A percentile compares a stretch with the other conserved stretches of the same genome.
These are phyloP conservation scores for Fusarium devonianum DNA, from an alignment of 2,329 filamentous ascomycete species.

Conservation along the genomic window DNA sequence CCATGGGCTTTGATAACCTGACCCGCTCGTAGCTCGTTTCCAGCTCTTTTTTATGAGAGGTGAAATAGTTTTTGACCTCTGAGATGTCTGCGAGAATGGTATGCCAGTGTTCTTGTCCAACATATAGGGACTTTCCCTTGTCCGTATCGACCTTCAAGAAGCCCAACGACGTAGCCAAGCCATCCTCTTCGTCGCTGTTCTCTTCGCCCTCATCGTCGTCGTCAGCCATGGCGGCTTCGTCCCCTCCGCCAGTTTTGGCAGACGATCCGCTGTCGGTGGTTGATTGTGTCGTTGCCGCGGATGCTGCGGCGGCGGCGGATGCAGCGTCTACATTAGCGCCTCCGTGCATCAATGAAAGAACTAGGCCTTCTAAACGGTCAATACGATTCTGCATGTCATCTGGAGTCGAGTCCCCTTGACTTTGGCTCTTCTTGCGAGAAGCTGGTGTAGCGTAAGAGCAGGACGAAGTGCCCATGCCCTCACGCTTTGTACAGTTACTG, in stretches of 20 bases:
- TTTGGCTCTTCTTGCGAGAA: constrained; percentile 76
- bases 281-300: constrained; percentile 48
- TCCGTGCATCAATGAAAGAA: constrained; percentile 93
- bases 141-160: constrained; percentile 81
- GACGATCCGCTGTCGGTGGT: constrained; percentile 55
- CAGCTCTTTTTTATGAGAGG: constrained; percentile 84
- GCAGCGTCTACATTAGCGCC: constrained; percentile 63
- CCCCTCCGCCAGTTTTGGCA: constrained; percentile 60
- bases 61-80: constrained; percentile 93
- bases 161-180: constrained; percentile 76
- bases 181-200: constrained; percentile 75
- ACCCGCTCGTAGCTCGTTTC: constrained; percentile 83
- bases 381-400: constrained; percentile 99
- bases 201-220: constrained; percentile 61
- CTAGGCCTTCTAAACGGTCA: constrained; percentile 89
- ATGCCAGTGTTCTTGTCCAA: constrained; percentile 86
- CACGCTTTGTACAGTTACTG: constrained; percentile 92
- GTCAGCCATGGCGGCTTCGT: constrained; percentile 58
- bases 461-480: constrained; percentile 78
- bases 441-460: constrained; percentile 83
- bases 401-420: constrained; percentile 67
- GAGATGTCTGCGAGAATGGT: constrained; percentile 81
- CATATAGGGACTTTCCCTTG: constrained; percentile 79
- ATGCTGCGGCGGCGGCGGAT: constrained; percentile 45
- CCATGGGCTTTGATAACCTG: constrained; percentile 69